Conservation (phyloP, 2,329 filamentous ascomycete species). For the Penicillium janthinellum region DNA sequence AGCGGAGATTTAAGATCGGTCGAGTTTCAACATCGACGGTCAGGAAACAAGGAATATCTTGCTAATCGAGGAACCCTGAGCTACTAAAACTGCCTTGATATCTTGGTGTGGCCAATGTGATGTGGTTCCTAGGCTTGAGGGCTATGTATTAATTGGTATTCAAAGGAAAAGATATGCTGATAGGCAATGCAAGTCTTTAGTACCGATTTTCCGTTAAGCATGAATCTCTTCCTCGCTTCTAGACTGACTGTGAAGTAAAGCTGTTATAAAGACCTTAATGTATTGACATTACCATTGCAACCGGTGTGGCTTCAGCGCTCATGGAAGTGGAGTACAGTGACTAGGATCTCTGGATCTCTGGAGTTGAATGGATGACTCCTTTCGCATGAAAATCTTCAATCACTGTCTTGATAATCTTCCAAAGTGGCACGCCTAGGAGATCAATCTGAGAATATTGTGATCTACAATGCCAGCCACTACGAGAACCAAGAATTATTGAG, state of each 20-base stretch:
- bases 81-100: neutral
- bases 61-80: neutral
- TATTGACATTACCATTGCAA: conserved; percentile 14
- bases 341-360: neutral
- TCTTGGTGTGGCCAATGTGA: neutral
- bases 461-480: no score
- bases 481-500: no score
- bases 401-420: neutral
- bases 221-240: no score
- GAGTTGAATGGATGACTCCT: neutral
- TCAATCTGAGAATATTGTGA: no score
- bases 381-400: neutral
- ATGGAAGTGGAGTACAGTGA: conserved; percentile 6
- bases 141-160: neutral
- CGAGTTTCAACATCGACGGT: conserved; percentile 21
- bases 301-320: conserved; percentile 5
- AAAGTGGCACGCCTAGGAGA: no score
- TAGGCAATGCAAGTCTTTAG: no score
- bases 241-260: neutral
- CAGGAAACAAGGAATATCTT: neutral
- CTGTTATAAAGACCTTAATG: neutral
- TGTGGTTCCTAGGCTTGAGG: neutral
- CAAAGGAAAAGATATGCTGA: neutral
- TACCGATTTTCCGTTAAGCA: no score
- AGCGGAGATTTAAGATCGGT: conserved; percentile 14